Base-by-base conservation (phyloP, 345 rosid genomes). In the Eutrema heterophyllum region DNA sequence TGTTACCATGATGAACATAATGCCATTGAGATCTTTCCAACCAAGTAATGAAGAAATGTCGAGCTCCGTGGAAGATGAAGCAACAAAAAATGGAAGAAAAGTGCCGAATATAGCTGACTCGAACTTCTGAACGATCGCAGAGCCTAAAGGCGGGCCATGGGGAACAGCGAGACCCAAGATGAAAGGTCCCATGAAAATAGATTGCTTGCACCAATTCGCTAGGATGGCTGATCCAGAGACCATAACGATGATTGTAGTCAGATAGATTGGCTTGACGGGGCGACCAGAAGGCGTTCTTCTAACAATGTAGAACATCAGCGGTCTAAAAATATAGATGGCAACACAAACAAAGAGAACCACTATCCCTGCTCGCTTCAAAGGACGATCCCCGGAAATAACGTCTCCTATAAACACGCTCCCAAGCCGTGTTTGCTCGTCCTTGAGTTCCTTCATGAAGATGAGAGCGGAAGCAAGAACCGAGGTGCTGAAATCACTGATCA, bases 141-240 rank as follows among this genome's bases (percentile, higher is more conserved):
- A 74, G n/a, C 89, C 87, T 45, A 86, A 15, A 1, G 87, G 89
- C 0, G 89, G 89, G 0, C 89, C 89, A 15, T 80, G 81, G 0
- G 89, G 89, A 5, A 86, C 82, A 3, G 76, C 81, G 1, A 83
- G 45, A 18, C 89, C 87, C 10, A 83, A 52, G 8, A 81, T 50
- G 38, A 78, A 77, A 26, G 84, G 82, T 46, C 87, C 89, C 30
- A 82, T 56, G 7, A 82, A 38, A 1, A 78, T 41, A 68, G 77
- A 62, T 21, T 76, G 83, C 4, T 76, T 62, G 63, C 67, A 55
- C 48, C 71, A 36, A 48, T 81, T 56, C 8, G 83, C 44, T n/a
- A 64, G 68, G 0, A 79, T 4, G 24, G 78, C 72, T 54, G 74
- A 73, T 3, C 59, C 79, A 10, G 82, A 39, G 21, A 84, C 77